Evolutionary conservation across 1,139 yeast genomes (phyloP), one percentile per base, ranked within the genome.

Genomic region (Magnusiomyces ingens): DNA sequence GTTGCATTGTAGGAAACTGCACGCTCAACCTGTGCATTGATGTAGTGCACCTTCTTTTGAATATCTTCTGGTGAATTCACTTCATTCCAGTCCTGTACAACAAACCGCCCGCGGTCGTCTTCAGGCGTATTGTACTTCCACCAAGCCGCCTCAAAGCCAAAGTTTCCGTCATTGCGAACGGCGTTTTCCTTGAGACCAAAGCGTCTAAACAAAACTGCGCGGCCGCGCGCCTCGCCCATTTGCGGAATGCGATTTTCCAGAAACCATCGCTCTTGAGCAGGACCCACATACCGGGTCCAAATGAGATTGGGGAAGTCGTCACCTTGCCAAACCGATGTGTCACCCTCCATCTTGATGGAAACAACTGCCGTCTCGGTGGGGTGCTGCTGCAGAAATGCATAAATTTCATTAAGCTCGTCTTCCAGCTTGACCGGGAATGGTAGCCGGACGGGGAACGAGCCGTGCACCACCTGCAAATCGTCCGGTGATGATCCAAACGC

Each of bases 81-180:
- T 67, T 84, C 91, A 68, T 86, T 82, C 72, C 75, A 85, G 69
- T 86, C 94, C 70, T 86, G 95, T 18, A 85, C 88, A 21, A 77
- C 80, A 61, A 83, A 75, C 8, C 64, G 51, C 6, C 86, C 88
- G 54, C 83, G 72, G 65, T 83, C 87, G 62, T 83, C 89, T 55
- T 78, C 78, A 15, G 81, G 75, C 59, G 85, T 77, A 68, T 85
- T 84, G 71, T 84, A 82, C 48, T 70, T 64, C 93, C 94, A 86
- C 60, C 75, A 71, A 4, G 81, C 70, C 17, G 91, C 91, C 47
- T 82, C 82, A 58, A 85, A 78, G 17, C 95, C 95, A 64, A 78
- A 82, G 15, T 61, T 62, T 36, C 38, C 38, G 26, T 29, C 10
- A 1, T 37, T 17, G 54, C 68, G 70, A 51, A 74, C 70, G 46